Base-by-base conservation (phyloP, 441 rosid species). In the Gossypium schwendimanii region DNA sequence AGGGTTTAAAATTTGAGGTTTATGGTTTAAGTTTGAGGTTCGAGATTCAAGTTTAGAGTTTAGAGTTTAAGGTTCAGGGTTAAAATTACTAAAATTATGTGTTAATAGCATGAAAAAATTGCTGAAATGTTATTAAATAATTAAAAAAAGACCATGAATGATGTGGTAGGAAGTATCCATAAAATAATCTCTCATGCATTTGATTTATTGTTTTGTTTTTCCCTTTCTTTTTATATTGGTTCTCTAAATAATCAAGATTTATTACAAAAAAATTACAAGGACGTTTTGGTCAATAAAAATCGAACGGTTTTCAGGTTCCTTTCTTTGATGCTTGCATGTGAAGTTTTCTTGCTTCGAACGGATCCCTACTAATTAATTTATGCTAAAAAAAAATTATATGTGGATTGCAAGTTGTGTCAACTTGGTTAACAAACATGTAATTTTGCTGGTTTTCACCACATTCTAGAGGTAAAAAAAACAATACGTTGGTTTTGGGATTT, bases 291-390 rank as follows among this genome's bases (percentile, higher is more conserved):
- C 76, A 76, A 53, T 45, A 55, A 12, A 71, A 12, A 65, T 71
- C 28, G 71, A 59, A 53, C 57, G 74, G 74, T 21, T 60, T 20
- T 61, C 26, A 21, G 77, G 76, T 36, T 47, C 71, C 75, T 76
- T 83, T 71, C 75, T 76, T 59, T 78, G 68, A 76, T 60, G 80
- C 82, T 74, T 72, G 78, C 83, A 74, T 72, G 81, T 81, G 79
- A 53, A 53, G 64, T 83, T 79, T 69, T 69, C 86, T 86, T 81
- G 79, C 70, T 79, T 73, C 49, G 69, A 67, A 78, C 75, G 81
- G 63, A 74, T 76, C 71, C 68, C 73, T 36, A 45, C 24, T 20
- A 21, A 21, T 1, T 26, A 54, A 54, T 44, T 21, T 52, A 20
- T 23, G 58, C 58, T 66, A 14, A 65, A 20, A 7, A 31, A 31